Base-by-base conservation (phyloP, 169 alveolate species). In the Cryptosporidium meleagridis region DNA sequence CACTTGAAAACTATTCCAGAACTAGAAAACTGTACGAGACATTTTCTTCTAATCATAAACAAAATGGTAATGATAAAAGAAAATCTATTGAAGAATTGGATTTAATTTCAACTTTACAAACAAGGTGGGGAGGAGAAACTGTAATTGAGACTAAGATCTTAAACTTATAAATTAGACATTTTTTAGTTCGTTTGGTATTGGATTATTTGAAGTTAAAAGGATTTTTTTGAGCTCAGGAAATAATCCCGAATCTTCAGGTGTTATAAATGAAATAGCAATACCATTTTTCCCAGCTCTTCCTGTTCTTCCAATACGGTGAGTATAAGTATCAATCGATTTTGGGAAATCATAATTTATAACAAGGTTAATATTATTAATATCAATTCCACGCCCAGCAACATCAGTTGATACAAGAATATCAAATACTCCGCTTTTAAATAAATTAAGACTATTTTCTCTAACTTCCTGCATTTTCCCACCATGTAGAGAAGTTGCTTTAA, bases 201-300 rank as follows among this genome's bases (percentile, higher is more conserved):
- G 89, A 94, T 96, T 94, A 41, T 94, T 97, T 39, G 98, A 95
- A 67, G 97, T 94, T 26, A 95, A 39, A 53, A 97, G 94, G 85
- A 91, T 96, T 85, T 97, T 97, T 75, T 93, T 95, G 58, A 98
- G 93, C 91, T 97, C 99, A 65, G 95, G 95, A 94, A 95, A 96
- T 58, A 96, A n/a, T 39, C 75, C 95, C 26, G 96, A 91, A 84
- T 98, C 98, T n/a, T 95, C 97, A 45, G 95, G 97, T 1, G 99
- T 97, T 14, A 97, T 87, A 55, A 98, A 96, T 12, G 99, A 96
- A 7, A 96, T 96, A 8, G 99, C 99, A 85, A 96, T 87, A 3
- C 99, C 99, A 91, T 95, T 95, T 72, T 96, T 95, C 6, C 99
- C 99, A 1, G 99, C 99, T 55, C 99, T 95, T 9, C 99, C 99